Conservation (phyloP, 805 yeast species). For the Candida yuanshanica region DNA sequence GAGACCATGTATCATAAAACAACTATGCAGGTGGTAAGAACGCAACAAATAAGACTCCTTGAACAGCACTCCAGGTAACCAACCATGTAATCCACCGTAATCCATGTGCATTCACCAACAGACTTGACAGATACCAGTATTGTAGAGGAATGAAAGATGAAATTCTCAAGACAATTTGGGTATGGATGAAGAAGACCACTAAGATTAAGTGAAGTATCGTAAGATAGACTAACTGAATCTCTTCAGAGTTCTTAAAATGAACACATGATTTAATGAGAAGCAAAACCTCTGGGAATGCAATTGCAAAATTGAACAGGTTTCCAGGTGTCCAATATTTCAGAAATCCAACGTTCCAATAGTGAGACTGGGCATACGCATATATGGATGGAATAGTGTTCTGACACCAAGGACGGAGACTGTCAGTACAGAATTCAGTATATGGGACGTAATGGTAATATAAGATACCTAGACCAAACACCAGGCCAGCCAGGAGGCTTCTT, state of each 20-base stretch:
- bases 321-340: slow-evolving; percentile 75
- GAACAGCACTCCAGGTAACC: slow-evolving; percentile 59
- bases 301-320: slow-evolving; percentile 76
- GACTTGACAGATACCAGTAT: slow-evolving; percentile 61
- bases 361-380: slow-evolving; percentile 63
- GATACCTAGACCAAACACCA: slow-evolving; percentile 41
- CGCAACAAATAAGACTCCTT: slow-evolving; percentile 69
- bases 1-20: too few species aligned
- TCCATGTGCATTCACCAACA: slow-evolving; percentile 24
- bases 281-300: slow-evolving; percentile 64
- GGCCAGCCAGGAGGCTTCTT: slow-evolving; percentile 49
- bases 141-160: slow-evolving; percentile 71
- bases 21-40: slow-evolving; percentile 95
- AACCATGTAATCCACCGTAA: slow-evolving; percentile 41
- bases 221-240: slow-evolving; percentile 34
- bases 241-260: slow-evolving; percentile 30
- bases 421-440: slow-evolving; percentile 58
- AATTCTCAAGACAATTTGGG: slow-evolving; percentile 79
- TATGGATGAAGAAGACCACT: slow-evolving; percentile 64
- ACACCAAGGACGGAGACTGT: slow-evolving; percentile 65
- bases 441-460: slow-evolving; percentile 45
- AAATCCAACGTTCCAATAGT: slow-evolving; percentile 85
- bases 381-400: slow-evolving; percentile 47
- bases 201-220: slow-evolving; percentile 42
- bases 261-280: slow-evolving; percentile 37